phyloP scores from a whole-genome alignment of 2,329 filamentous ascomycete genomes.

The Aspergillus uvarum region DNA sequence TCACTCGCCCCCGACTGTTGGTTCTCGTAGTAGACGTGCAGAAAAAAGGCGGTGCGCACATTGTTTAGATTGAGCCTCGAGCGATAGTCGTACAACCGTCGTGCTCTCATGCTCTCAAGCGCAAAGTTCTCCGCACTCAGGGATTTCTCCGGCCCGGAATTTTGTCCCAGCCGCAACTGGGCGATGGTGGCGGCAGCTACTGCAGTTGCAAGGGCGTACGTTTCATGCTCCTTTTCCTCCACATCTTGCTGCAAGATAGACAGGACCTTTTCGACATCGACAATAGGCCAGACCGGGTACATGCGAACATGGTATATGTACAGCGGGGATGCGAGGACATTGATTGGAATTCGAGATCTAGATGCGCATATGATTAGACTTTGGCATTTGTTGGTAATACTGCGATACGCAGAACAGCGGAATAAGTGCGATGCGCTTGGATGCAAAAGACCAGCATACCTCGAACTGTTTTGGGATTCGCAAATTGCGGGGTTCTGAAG shows the following conservation, averaged over 20 bases:
- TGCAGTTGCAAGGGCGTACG: conserved; percentile 46
- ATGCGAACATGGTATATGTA: conserved; percentile 52
- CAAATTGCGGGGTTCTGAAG: not conserved
- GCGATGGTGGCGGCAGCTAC: conserved; percentile 52
- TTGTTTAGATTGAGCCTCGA: conserved; percentile 40
- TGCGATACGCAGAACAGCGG: too few relatives aligned
- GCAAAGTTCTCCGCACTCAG: conserved; percentile 37
- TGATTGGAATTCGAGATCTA: conserved; percentile 18
- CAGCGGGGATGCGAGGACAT: conserved; percentile 33
- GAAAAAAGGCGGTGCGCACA: conserved; percentile 51
- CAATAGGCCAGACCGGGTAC: conserved; percentile 55
- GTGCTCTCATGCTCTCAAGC: conserved; percentile 37
- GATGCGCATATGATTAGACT: not conserved
- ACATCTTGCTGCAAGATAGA: conserved; percentile 36
- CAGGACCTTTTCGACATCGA: conserved; percentile 48
- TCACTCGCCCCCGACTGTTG: conserved; percentile 47
- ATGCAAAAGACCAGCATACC: not conserved
- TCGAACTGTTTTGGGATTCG: not conserved
- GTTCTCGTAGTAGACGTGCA: conserved; percentile 56
- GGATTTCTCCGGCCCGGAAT: conserved; percentile 22
- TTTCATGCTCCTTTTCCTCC: conserved; percentile 30
- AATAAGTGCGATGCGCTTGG: too few relatives aligned
- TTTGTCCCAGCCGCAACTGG: conserved; percentile 47
- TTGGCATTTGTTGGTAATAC: too few relatives aligned
- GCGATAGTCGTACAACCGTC: conserved; percentile 29